These are phyloP conservation scores for Paraphaeosphaeria sporulosa DNA, from an alignment of 2,329 filamentous ascomycete genomes.

Conservation along the genomic window DNA sequence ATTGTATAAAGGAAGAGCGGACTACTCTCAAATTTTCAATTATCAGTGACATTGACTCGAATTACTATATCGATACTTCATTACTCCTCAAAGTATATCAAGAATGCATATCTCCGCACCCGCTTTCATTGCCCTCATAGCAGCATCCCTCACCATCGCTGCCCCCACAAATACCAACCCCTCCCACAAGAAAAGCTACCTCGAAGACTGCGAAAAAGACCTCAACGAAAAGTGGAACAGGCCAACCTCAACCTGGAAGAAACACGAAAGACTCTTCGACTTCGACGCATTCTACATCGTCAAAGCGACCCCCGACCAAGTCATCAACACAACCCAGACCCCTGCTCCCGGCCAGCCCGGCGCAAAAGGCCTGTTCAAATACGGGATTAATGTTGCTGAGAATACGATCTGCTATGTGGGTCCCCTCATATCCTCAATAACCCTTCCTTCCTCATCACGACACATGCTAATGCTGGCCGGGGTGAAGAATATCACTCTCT, in stretches of 20 bases:
- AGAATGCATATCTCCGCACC: conserved; percentile 34
- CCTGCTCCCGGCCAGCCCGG: conserved; percentile 53
- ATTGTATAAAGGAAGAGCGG: background rate
- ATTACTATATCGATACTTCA: background rate
- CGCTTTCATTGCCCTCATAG: conserved; percentile 27
- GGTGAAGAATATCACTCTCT: conserved; percentile 57
- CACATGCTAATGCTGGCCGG: conserved; percentile 37
- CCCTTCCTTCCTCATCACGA: conserved; percentile 19
- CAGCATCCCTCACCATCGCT: conserved; percentile 27
- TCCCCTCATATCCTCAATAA: conserved; percentile 36
- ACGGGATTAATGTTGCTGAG: conserved; percentile 59
- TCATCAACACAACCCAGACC: conserved; percentile 51
- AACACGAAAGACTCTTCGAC: conserved; percentile 38
- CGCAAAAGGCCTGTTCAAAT: conserved; percentile 59
- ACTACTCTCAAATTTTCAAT: background rate
- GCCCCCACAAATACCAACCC: conserved; percentile 23
- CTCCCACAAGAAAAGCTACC: background rate
- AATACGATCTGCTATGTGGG: conserved; percentile 54
- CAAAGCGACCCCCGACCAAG: conserved; percentile 58
- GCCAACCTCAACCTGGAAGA: conserved; percentile 23
- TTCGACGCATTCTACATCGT: conserved; percentile 62
- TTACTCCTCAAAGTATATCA: background rate
- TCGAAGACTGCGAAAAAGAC: background rate
- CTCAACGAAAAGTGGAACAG: conserved; percentile 29
- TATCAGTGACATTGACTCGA: background rate